phyloP scores from a whole-genome alignment of 225 moss, liverwort and hornwort genomes.

The Bryum argenteum region DNA sequence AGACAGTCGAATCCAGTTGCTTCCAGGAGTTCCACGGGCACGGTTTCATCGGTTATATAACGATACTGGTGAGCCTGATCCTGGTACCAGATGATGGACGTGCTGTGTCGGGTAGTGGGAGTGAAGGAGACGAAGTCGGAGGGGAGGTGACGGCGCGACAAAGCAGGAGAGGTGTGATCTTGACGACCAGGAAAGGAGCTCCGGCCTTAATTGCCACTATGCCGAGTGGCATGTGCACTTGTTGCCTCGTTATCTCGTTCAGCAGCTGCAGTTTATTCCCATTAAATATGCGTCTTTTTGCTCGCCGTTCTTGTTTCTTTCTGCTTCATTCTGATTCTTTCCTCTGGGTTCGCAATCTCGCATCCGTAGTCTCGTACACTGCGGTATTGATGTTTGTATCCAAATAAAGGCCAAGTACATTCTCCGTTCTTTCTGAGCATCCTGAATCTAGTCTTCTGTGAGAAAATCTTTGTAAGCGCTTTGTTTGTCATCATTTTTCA shows the following conservation, averaged over 20 bases:
- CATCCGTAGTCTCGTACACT: no score
- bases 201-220: neutral
- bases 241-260: neutral
- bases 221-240: neutral
- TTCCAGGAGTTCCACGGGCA: no score
- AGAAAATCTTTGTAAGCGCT: no score
- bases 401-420: no score
- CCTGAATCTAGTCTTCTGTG: no score
- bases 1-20: neutral
- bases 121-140: neutral
- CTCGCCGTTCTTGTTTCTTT: neutral
- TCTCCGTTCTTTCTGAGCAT: no score
- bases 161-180: constrained; percentile 1
- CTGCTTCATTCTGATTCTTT: neutral
- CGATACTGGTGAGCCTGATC: neutral
- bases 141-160: neutral
- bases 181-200: neutral
- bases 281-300: neutral
- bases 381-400: no score
- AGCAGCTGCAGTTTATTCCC: neutral
- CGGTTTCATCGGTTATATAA: neutral
- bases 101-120: neutral
- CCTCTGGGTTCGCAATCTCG: no score
- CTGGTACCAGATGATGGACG: no score
- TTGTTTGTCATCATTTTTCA: no score